Conservation (phyloP, 2,329 filamentous ascomycete genomes). For the Cordyceps farinosa region DNA sequence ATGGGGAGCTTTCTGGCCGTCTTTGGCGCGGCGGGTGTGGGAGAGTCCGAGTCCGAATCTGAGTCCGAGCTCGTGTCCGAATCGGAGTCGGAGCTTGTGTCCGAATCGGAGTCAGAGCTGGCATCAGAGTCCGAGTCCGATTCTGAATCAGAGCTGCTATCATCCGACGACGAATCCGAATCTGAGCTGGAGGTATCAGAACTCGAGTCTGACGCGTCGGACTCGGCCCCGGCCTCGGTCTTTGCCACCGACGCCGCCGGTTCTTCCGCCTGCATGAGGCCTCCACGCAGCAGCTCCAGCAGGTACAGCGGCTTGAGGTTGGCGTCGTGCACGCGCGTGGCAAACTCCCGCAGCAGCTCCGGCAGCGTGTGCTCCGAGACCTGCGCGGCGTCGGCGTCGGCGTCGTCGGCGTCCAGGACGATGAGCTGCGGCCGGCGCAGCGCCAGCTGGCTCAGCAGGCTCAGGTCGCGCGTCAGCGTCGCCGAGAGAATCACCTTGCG, state of each 20-base stretch:
- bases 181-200: slow-evolving; percentile 26
- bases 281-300: slow-evolving; percentile 66
- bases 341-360: slow-evolving; percentile 58
- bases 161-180: slow-evolving; percentile 29
- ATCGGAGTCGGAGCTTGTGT: slow-evolving; percentile 26
- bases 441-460: slow-evolving; percentile 69
- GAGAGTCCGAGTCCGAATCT: slow-evolving; percentile 27
- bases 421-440: slow-evolving; percentile 73
- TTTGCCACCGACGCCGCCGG: neutral
- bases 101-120: slow-evolving; percentile 20
- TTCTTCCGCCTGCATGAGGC: slow-evolving; percentile 39
- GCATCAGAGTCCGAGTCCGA: slow-evolving; percentile 22
- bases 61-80: slow-evolving; percentile 30
- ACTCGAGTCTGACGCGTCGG: slow-evolving; percentile 30
- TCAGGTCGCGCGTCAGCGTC: slow-evolving; percentile 85
- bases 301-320: slow-evolving; percentile 79
- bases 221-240: slow-evolving; percentile 10
- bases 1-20: slow-evolving; percentile 31
- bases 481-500: slow-evolving; percentile 86
- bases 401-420: slow-evolving; percentile 59
- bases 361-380: slow-evolving; percentile 56
- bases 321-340: slow-evolving; percentile 64
- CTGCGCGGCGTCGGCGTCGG: slow-evolving; percentile 42
- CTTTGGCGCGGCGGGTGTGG: slow-evolving; percentile 1
- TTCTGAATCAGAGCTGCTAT: slow-evolving; percentile 34